Base-by-base conservation (phyloP, 1,284 basidiomycete species). In the Erythrobasidium hasegawianum region DNA sequence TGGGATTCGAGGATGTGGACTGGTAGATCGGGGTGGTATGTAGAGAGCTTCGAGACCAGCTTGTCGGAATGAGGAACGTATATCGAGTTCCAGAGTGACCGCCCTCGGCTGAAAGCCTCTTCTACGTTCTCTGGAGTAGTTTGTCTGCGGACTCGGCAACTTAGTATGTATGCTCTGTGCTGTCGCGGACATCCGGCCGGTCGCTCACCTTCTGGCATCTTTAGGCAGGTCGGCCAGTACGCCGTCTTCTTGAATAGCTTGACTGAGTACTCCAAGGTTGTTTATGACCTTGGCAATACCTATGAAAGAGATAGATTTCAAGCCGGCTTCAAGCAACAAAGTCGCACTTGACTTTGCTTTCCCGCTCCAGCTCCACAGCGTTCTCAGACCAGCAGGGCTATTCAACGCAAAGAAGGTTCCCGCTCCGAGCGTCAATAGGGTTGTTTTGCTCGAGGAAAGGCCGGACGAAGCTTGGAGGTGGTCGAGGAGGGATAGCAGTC, bases 11-110 rank as follows among this genome's bases (percentile, higher is more conserved):
- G 89, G 77, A 98, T 96, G 81, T 95, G 95, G 68, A 88, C 78
- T n/a, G 80, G 81, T 22, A 84, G 77, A 72, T 84, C 83, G 1
- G 83, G 83, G 74, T 84, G 83, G 11, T 91, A 90, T 56, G 84
- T 83, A 75, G 83, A 85, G 69, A 98, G 84, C 80, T 96, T 97
- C 78, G 84, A 79, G 78, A 93, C 83, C 73, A 98, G 86, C 80
- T 96, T 97, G 78, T 84, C 83, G 74, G 85, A 85, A 80, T 93
- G 87, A 71, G 93, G 93, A 73, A 85, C 81, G 80, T 98, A 98
- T 78, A 98, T 94, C 68, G 86, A 86, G 76, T 88, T 84, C 91
- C 94, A 98, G 68, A 95, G 81, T 50, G 79, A 81, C 74, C 79
- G 82, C 57, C 89, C 89, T 72, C 87, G 84, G 74, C 80, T 81